phyloP scores from a whole-genome alignment of 2,329 filamentous ascomycete genomes.

The Nigrospora osmanthi region DNA sequence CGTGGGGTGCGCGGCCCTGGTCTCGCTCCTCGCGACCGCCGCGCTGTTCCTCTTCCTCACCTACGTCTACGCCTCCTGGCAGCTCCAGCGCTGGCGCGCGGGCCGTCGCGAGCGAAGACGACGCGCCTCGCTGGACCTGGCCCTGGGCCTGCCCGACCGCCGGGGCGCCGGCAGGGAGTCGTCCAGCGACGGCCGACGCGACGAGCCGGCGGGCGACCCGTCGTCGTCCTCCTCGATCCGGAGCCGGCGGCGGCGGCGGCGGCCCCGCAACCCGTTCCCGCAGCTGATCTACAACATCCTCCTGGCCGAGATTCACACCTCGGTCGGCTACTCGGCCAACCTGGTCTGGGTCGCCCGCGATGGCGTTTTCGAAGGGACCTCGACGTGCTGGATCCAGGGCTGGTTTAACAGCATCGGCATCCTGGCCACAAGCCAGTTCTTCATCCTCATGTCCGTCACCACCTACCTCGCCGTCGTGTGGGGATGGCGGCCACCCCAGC shows the following conservation, averaged over 20 bases:
- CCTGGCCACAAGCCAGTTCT: slow-evolving; percentile 3
- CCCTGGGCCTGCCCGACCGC: neutral
- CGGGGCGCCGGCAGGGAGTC: too few relatives aligned
- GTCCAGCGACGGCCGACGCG: neutral
- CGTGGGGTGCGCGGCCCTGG: slow-evolving; percentile 3
- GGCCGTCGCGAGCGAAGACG: too few relatives aligned
- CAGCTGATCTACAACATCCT: slow-evolving; percentile 8
- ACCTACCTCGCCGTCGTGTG: slow-evolving; percentile 6
- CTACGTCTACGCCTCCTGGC: slow-evolving; percentile 1
- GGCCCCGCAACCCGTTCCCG: slow-evolving; percentile 7
- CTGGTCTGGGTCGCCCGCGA: slow-evolving; percentile 5
- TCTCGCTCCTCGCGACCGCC: slow-evolving; percentile 6
- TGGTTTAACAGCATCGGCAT: slow-evolving; percentile 7
- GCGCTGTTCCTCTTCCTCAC: slow-evolving; percentile 5
- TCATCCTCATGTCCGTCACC: slow-evolving; percentile 4
- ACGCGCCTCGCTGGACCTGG: neutral
- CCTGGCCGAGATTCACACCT: slow-evolving; percentile 5
- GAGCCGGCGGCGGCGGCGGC: neutral
- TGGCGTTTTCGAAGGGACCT: slow-evolving; percentile 5
- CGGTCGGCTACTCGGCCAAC: slow-evolving; percentile 6
- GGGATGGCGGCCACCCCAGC: slow-evolving; percentile 1
- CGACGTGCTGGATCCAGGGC: slow-evolving; percentile 6
- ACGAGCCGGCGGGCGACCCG: neutral
- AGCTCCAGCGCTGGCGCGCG: too few relatives aligned
- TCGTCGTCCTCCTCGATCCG: too few relatives aligned